Conservation (phyloP, 2,329 filamentous ascomycete species). For the Penicillium verrucosum region DNA sequence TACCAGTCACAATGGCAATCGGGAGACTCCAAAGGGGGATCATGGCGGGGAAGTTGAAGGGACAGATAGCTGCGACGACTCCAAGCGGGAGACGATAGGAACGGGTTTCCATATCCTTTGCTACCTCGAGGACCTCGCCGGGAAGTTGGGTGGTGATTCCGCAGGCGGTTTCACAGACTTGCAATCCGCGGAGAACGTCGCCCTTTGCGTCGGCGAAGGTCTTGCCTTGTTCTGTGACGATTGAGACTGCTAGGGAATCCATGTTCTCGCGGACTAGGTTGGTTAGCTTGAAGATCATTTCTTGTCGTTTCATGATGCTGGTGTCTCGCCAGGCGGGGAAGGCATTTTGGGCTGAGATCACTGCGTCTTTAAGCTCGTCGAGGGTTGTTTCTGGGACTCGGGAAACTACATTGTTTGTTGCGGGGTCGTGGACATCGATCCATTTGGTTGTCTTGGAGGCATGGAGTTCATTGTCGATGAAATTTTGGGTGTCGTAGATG, state of each 20-base stretch:
- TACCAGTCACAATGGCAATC: slow-evolving; percentile 41
- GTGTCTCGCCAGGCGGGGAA: slow-evolving; percentile 58
- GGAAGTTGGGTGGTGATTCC: slow-evolving; percentile 61
- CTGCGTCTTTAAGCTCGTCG: slow-evolving; percentile 55
- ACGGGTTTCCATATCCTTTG: slow-evolving; percentile 63
- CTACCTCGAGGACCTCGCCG: slow-evolving; percentile 61
- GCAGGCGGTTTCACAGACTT: slow-evolving; percentile 62
- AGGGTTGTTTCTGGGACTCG: slow-evolving; percentile 59
- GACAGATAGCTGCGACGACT: slow-evolving; percentile 60
- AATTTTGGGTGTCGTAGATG: neutral
- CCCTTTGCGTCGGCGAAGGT: slow-evolving; percentile 61
- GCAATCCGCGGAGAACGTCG: slow-evolving; percentile 61
- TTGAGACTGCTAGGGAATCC: slow-evolving; percentile 59
- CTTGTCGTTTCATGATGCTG: slow-evolving; percentile 55
- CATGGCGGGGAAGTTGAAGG: slow-evolving; percentile 57
- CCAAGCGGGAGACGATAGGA: slow-evolving; percentile 61
- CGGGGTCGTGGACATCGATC: slow-evolving; percentile 1
- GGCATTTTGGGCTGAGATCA: slow-evolving; percentile 57
- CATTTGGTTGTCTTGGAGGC: neutral
- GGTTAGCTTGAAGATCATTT: slow-evolving; percentile 63
- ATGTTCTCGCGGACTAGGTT: slow-evolving; percentile 59
- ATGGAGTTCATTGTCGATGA: neutral
- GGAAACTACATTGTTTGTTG: slow-evolving; percentile 41
- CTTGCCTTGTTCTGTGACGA: slow-evolving; percentile 63
- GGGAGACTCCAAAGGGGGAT: slow-evolving; percentile 4